Base-by-base conservation (phyloP, 331 rosid genomes). In the Cydonia oblonga region DNA sequence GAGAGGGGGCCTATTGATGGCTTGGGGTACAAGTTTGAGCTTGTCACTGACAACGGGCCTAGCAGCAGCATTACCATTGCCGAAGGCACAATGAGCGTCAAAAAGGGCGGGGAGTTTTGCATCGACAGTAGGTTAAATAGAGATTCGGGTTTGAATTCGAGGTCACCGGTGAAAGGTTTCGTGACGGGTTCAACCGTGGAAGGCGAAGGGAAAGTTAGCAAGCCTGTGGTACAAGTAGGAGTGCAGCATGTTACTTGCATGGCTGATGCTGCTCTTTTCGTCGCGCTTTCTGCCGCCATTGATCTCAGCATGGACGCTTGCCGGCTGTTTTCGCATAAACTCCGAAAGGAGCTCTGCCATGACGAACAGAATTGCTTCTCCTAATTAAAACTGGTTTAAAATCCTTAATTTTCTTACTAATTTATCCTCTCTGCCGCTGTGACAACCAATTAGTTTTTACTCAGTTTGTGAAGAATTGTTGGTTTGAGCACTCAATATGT, bases 231-330 rank as follows among this genome's bases (percentile, higher is more conserved):
- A 3, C 92, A 89, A 66, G 97, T 93, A 16, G 97, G 96, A 1
- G 86, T 81, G 53, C 90, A 86, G 57, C 96, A 93, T 78, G 98
- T 93, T 46, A 87, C 96, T 0, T 93, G 97, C 75, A 93, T 84
- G 97, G 89, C 97, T 57, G 98, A 93, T 71, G 97, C 97, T 63
- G 98, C 97, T 74, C 73, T 93, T 2, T 93, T 93, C 63, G 76
- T 90, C 23, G 98, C 96, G 1, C 86, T 93, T 2, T 86, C 98
- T 0, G 98, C 98, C 10, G 96, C 98, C 67, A 85, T 93, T 76
- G 98, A 93, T 84, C 95, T 91, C 7, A 91, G 98, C 89, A 91
- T 93, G 96, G 98, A 93, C 72, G 97, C 98, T 2, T 93, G 98
- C 68, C 78, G 84, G 26, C 87, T 91, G 56, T 93, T 93, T 78